Conservation (phyloP, 208 protist species). For the Leishmania major region DNA sequence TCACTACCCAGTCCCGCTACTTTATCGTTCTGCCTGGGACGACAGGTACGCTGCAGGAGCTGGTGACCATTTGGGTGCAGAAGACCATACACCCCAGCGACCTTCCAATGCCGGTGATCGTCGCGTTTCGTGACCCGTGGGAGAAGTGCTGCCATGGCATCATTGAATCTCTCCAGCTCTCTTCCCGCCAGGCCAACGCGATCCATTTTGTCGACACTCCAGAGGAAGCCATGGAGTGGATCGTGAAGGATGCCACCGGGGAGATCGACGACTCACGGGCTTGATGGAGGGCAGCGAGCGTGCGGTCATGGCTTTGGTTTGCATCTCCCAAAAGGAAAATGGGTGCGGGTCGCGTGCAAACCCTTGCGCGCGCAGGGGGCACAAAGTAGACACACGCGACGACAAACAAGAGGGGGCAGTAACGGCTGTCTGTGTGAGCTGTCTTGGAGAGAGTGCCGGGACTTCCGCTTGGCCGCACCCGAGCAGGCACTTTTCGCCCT, state of each 20-base stretch:
- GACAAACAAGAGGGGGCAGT: background rate
- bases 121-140: slow-evolving; percentile 76
- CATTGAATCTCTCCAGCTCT: slow-evolving; percentile 36
- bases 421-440: background rate
- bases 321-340: background rate
- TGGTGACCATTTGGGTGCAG: slow-evolving; percentile 66
- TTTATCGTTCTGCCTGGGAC: slow-evolving; percentile 70
- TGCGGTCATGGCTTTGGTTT: background rate
- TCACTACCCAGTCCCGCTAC: slow-evolving; percentile 62
- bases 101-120: slow-evolving; percentile 45
- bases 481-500: background rate
- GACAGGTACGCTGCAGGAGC: slow-evolving; percentile 68
- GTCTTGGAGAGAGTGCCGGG: background rate
- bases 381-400: background rate
- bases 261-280: slow-evolving; percentile 7
- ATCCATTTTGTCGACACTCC: slow-evolving; percentile 68
- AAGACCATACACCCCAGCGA: slow-evolving; percentile 38
- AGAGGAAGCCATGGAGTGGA: slow-evolving; percentile 55
- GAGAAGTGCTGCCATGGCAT: slow-evolving; percentile 53
- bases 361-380: background rate
- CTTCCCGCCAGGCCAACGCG: slow-evolving; percentile 27
- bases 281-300: background rate
- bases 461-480: background rate
- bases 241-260: slow-evolving; percentile 38
- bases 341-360: background rate